phyloP scores from a whole-genome alignment of 2,329 filamentous ascomycete species.

The Ophiostoma angusticollis region DNA sequence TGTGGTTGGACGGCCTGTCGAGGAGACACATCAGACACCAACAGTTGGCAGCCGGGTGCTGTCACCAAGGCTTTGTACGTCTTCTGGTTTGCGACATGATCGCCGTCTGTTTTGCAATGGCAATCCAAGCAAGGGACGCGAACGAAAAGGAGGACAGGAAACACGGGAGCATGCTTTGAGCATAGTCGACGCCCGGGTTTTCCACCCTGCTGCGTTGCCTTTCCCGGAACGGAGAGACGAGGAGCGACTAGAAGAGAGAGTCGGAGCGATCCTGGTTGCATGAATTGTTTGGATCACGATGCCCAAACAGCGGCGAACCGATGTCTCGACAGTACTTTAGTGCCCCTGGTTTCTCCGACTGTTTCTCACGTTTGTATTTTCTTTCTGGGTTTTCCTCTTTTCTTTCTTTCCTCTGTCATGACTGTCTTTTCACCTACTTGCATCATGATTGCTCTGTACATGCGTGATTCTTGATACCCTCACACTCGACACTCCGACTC shows the following conservation, averaged over 20 bases:
- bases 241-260: background rate
- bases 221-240: background rate
- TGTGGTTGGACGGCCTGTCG: background rate
- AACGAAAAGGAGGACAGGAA: no score
- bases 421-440: constrained; percentile 16
- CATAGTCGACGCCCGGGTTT: no score
- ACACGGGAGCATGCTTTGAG: no score
- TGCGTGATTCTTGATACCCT: constrained; percentile 7
- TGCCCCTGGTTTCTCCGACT: background rate
- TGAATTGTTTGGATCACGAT: constrained; percentile 3
- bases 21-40: no score
- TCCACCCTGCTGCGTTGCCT: background rate
- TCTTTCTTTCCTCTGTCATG: constrained; percentile 11
- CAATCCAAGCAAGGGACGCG: no score
- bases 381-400: constrained; percentile 10
- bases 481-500: no score
- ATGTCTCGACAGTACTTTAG: background rate
- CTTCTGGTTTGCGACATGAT: constrained; percentile 2
- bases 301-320: background rate
- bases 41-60: no score
- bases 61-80: no score
- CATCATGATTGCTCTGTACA: no score
- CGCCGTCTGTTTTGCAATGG: no score
- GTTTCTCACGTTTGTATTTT: constrained; percentile 9
- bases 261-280: no score